Evolutionary conservation across 192 early-diverging fungal species (phyloP), one percentile per base, ranked within the genome.

Genomic region (Coemansia sp.): DNA sequence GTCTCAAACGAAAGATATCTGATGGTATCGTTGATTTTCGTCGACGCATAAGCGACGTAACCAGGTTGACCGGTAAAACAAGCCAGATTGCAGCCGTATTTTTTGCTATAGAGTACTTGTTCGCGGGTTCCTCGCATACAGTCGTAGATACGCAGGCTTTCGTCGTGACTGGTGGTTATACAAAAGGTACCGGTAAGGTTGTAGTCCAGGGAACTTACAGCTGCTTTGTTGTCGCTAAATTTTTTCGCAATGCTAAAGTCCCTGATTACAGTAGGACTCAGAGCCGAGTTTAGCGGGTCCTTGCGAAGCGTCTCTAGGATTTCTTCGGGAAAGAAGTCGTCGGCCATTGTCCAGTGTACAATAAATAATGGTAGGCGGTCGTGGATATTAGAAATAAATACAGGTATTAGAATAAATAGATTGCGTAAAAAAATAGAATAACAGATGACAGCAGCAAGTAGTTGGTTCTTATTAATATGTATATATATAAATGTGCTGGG

Each of bases 1-100:
- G 95, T 94, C 64, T 96, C 92, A n/a, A 93, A 73, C 18, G 94
- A 96, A 38, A 98, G 79, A 73, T 97, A 99, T 66, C 97, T 80
- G 34, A 99, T 89, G 0, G 90, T 90, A 75, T 97, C 95, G 79
- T 96, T 91, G 69, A 92, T 89, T 69, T 99, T 99, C 62, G 95
- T 97, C 5, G 96, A 97, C 8, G 93, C 91, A 71, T 97, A 91
- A 29, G 97, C 83, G 30, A 98, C 87, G 67, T 85, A 91, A 18
- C 87, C 90, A 8, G 78, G 65, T 50, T 86, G 80, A 75, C 94
- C 93, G 12, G 96, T 96, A 66, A 98, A 99, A 20, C 89, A 85
- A 2, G 93, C 94, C 29, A 94, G 73, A 33, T 88, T 83, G 56
- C 94, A 94, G 7, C 97, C 97, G 69, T 98, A 99, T 51, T 99